Conservation (phyloP, 164 flowering plant species). For the Umbellularia californica region DNA sequence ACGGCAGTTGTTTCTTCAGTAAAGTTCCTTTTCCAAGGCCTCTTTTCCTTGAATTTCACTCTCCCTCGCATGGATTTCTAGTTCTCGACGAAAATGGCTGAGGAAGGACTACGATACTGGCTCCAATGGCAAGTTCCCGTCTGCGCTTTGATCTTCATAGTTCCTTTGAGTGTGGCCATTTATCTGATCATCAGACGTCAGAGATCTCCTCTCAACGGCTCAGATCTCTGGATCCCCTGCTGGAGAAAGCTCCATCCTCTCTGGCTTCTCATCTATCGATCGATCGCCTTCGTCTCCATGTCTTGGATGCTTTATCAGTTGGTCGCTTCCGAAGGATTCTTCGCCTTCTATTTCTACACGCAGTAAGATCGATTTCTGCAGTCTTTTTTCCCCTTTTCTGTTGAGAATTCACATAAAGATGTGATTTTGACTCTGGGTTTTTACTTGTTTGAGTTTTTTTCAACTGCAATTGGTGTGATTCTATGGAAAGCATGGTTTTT, state of each 20-base stretch:
- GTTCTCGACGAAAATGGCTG: neutral
- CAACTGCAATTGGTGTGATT: no score
- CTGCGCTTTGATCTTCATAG: constrained; percentile 1
- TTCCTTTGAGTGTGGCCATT: neutral
- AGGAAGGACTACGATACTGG: neutral
- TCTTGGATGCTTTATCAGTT: neutral
- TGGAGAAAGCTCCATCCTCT: constrained; percentile 9
- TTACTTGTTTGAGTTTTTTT: no score
- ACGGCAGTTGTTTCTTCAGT: no score
- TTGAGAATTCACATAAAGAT: neutral
- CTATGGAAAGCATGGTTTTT: no score
- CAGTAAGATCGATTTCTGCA: neutral
- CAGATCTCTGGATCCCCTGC: constrained; percentile 5
- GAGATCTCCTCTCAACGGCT: neutral
- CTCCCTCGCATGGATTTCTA: neutral
- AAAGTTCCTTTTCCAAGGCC: no score
- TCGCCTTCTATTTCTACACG: constrained; percentile 8
- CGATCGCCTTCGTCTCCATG: neutral
- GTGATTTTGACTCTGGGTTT: no score
- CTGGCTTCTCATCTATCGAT: constrained; percentile 3
- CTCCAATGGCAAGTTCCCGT: constrained; percentile 4
- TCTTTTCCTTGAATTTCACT: no score
- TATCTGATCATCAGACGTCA: neutral
- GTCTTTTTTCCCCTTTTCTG: neutral
- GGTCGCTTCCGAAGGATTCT: neutral